Percentiles rank a stretch among this genome's conserved stretches.
phyloP scores from a whole-genome alignment of 768 basidiomycete species.

The Hygrophoropsis aurantiaca region DNA sequence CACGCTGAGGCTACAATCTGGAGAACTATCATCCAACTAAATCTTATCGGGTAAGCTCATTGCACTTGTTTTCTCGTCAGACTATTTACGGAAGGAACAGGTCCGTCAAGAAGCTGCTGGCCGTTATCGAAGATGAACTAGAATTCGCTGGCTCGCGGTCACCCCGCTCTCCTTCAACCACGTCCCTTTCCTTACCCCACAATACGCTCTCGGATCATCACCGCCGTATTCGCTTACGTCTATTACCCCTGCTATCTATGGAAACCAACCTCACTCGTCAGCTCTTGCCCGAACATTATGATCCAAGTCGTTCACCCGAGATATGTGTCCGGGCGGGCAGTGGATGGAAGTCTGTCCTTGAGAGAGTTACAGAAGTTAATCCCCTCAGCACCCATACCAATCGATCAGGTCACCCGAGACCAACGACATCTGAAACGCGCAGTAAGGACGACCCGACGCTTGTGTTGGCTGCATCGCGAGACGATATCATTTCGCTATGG shows the following conservation, averaged over 20 bases:
- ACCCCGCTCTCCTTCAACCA: conserved; percentile 23
- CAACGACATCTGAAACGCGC: conserved; percentile 16
- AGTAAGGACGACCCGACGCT: conserved; percentile 44
- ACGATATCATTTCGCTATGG: conserved; percentile 69
- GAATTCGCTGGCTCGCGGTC: conserved; percentile 34
- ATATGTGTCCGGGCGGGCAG: conserved; percentile 57
- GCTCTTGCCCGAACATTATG: conserved; percentile 45
- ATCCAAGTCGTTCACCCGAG: conserved; percentile 29
- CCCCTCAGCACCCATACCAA: background rate
- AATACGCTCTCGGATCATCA: conserved; percentile 34
- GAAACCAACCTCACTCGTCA: conserved; percentile 52
- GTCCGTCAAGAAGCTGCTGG: conserved; percentile 57
- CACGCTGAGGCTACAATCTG: conserved; percentile 56
- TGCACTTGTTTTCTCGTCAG: background rate
- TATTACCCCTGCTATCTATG: conserved; percentile 54
- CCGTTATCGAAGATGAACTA: conserved; percentile 46
- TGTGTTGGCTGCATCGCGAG: conserved; percentile 50
- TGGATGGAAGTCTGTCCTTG: conserved; percentile 56
- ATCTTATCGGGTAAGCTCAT: conserved; percentile 54
- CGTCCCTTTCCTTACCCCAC: conserved; percentile 29
- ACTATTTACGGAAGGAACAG: conserved; percentile 25
- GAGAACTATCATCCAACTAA: conserved; percentile 67
- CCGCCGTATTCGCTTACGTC: conserved; percentile 37
- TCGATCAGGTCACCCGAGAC: conserved; percentile 10
- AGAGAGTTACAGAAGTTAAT: conserved; percentile 11